phyloP scores from a whole-genome alignment of 2,329 filamentous ascomycete species.

The Alternaria brassicae region DNA sequence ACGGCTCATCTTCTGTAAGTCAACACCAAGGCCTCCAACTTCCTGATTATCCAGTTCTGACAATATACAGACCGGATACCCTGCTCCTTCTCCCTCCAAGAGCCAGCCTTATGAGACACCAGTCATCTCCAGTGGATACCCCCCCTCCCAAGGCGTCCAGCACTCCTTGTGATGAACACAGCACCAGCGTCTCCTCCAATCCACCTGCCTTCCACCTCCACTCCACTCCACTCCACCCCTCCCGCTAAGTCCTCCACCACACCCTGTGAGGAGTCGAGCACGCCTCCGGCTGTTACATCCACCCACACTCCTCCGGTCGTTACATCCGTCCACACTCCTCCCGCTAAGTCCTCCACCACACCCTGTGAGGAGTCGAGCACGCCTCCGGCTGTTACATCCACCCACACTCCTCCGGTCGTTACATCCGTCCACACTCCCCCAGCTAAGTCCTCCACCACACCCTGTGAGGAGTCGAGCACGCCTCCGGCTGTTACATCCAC shows the following conservation, averaged over 20 bases:
- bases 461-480: neutral
- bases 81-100: neutral
- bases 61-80: neutral
- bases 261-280: conserved; percentile 2
- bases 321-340: neutral
- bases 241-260: neutral
- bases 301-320: neutral
- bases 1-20: conserved; percentile 1
- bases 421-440: neutral
- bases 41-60: neutral
- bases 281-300: neutral
- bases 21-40: neutral
- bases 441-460: neutral
- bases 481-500: neutral
- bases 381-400: neutral
- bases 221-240: too few relatives aligned
- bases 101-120: neutral
- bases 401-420: neutral
- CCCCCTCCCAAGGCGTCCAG: neutral
- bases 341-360: neutral
- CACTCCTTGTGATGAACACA: conserved; percentile 11
- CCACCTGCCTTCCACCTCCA: too few relatives aligned
- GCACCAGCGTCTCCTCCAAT: neutral
- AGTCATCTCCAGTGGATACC: neutral
- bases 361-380: neutral